Conservation (phyloP, 495 filamentous ascomycete genomes). For the Penicillium cinerascens region DNA sequence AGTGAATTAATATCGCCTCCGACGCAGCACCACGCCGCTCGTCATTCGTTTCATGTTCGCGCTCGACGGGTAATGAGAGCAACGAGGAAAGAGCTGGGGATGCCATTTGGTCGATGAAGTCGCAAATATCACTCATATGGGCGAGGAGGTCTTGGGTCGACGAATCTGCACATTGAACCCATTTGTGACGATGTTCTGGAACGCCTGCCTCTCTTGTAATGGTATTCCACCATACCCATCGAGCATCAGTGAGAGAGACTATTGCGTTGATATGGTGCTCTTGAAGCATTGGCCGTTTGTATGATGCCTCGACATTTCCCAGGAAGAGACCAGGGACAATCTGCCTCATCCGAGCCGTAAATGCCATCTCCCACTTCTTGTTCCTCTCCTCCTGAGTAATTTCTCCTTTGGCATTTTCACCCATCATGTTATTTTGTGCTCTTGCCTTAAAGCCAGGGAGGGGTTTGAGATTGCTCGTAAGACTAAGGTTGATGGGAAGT, state of each 20-base stretch:
- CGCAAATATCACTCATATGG: constrained; percentile 32
- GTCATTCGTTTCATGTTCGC: constrained; percentile 11
- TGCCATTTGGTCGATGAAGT: constrained; percentile 38
- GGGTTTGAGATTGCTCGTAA: neutral
- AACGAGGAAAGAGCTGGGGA: constrained; percentile 16
- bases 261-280: constrained; percentile 34
- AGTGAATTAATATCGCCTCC: constrained; percentile 32
- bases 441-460: constrained; percentile 1
- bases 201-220: constrained; percentile 28
- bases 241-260: constrained; percentile 23
- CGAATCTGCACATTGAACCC: constrained; percentile 32
- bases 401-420: neutral
- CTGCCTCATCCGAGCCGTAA: constrained; percentile 21
- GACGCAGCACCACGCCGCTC: constrained; percentile 7
- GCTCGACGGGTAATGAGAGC: constrained; percentile 13
- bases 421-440: constrained; percentile 4
- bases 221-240: constrained; percentile 21
- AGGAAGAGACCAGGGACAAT: constrained; percentile 38
- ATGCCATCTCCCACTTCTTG: constrained; percentile 2
- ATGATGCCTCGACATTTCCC: constrained; percentile 29
- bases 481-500: neutral
- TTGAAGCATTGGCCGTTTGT: constrained; percentile 24
- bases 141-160: constrained; percentile 33
- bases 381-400: neutral
- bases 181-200: constrained; percentile 29